Evolutionary conservation across 192 early-diverging fungal genomes (phyloP), one percentile per base, ranked within the genome.

Genomic region (Coemansia sp.): DNA sequence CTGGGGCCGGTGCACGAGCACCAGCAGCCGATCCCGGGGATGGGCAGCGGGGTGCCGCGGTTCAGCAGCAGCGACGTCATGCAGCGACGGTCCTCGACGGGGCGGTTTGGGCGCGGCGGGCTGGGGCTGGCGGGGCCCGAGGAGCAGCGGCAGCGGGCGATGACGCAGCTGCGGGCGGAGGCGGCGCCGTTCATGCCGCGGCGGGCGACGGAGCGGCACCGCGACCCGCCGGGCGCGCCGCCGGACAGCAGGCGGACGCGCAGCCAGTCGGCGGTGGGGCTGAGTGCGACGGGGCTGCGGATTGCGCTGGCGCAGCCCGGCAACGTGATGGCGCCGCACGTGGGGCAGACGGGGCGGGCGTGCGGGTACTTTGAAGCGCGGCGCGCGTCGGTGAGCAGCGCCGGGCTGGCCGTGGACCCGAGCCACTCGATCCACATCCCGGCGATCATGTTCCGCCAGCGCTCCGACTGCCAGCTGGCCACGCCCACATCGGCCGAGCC

Each of bases 361-460:
- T 55, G 63, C 59, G 72, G 72, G 30, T 75, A 75, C 53, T 75
- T 75, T 68, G 72, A 65, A 14, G 63, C 65, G 16, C 72, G 72
- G 28, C 56, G 72, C n/a, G 72, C 72, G 31, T 75, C 72, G 1
- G 61, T 75, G 16, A 66, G 63, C 3, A 64, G 57, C 35, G 53
- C 58, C n/a, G 72, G 72, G 8, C 50, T 75, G 48, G 72, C 72
- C 0, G 72, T 64, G n/a, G 72, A 75, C 30, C 65, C 66, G 19
- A 61, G 51, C 61, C 65, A 75, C 57, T 63, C 72, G 31, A 75
- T 75, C 57, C 72, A 65, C 50, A 75, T 75, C 49, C 72, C 72
- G 3, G 50, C 72, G 2, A 61, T 75, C 28, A 63, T 75, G 72
- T 75, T 75, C 65, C 65, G 68, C n/a, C 44, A 21, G 19, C 23